Evolutionary conservation across 768 basidiomycete species (phyloP).

Genomic region (Boletus rubroflammeus): DNA sequence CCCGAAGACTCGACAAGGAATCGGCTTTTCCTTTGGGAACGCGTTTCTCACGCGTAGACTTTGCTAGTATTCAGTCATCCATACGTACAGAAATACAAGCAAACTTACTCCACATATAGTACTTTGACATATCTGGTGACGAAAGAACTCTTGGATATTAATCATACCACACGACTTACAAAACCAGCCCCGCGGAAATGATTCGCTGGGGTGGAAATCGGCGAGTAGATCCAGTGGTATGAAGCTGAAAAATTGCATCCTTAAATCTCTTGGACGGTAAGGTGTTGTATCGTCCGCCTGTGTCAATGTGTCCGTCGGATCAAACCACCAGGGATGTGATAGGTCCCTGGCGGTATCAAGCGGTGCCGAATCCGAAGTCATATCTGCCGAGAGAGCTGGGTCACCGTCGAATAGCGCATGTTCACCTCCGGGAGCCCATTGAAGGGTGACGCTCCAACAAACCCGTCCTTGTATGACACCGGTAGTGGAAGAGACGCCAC

Average conservation of each 20-base stretch:
- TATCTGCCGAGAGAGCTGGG: not conserved
- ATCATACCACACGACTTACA: constrained; percentile 47
- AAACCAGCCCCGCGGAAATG: constrained; percentile 47
- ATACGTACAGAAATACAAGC: not conserved
- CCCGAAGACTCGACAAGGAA: constrained; percentile 23
- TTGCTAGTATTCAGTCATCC: constrained; percentile 14
- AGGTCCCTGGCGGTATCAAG: not conserved
- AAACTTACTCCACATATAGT: constrained; percentile 37
- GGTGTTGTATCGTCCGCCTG: constrained; percentile 14
- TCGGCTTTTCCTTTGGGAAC: constrained; percentile 16
- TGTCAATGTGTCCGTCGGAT: constrained; percentile 4
- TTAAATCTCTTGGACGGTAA: constrained; percentile 21
- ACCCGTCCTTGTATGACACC: constrained; percentile 31
- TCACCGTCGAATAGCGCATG: constrained; percentile 25
- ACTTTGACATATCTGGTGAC: constrained; percentile 46
- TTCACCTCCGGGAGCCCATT: constrained; percentile 52
- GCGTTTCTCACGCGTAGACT: constrained; percentile 6
- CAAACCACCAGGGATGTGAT: constrained; percentile 23
- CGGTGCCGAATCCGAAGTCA: not conserved
- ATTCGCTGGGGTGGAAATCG: constrained; percentile 28
- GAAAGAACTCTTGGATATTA: constrained; percentile 43
- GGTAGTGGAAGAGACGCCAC: not conserved
- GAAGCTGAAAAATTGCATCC: constrained; percentile 26
- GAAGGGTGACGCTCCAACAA: constrained; percentile 43
- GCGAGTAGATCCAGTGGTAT: constrained; percentile 32